These are phyloP conservation scores for Arabidopsis lyrata DNA, from an alignment of 441 rosid species.

Conservation along the genomic window DNA sequence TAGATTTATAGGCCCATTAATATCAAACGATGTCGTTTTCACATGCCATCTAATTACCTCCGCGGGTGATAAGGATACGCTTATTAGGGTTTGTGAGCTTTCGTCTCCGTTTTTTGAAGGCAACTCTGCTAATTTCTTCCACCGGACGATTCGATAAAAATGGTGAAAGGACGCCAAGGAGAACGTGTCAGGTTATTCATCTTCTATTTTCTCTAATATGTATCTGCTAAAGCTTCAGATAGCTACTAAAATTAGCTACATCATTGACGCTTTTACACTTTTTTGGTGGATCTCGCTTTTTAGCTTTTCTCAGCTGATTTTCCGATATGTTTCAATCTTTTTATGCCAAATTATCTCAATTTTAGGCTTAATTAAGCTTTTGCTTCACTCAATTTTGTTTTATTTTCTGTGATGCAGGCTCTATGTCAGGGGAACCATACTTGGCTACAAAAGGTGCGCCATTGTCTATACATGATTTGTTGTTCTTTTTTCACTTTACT, in stretches of 20 bases:
- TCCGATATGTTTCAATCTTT: background rate
- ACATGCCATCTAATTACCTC: background rate
- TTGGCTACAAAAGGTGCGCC: conserved; percentile 80
- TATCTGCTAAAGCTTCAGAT: background rate
- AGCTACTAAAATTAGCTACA: background rate
- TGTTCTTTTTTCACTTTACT: background rate
- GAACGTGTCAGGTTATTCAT: conserved; percentile 40
- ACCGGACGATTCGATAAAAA: conserved; percentile 24
- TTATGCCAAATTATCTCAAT: background rate
- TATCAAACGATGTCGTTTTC: background rate
- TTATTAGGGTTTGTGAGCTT: background rate
- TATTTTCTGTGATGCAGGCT: conserved; percentile 54
- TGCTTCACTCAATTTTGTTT: background rate
- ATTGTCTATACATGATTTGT: background rate
- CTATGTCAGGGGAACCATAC: conserved; percentile 80
- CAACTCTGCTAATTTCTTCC: conserved; percentile 16
- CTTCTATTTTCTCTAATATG: background rate
- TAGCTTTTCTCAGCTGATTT: background rate
- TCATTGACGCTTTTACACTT: background rate
- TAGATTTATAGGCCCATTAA: background rate
- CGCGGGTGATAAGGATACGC: background rate
- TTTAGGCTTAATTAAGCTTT: background rate
- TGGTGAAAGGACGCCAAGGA: conserved; percentile 47
- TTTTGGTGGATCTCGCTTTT: background rate
- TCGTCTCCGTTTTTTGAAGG: conserved; percentile 23